Base-by-base conservation (phyloP, 2,329 filamentous ascomycete genomes). In the Microascus cirrosus region DNA sequence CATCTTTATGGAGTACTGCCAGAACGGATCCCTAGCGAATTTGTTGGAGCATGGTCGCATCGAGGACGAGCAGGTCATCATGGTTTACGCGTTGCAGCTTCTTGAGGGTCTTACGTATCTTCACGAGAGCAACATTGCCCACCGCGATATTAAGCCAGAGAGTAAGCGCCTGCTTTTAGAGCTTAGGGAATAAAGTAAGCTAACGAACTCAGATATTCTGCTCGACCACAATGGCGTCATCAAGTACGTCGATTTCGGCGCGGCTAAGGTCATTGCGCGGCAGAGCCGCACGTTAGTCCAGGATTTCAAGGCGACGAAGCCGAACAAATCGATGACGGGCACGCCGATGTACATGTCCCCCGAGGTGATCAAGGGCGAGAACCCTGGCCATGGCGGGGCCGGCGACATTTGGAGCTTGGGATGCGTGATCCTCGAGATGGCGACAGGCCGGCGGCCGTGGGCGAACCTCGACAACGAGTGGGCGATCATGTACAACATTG, bases 311-410 rank as follows among this genome's bases (percentile, higher is more conserved):
- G 79, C 81, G 42, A 75, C 79, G 32, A 78, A 82, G 65, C 81
- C 86, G 54, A 92, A 92, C 69, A 88, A 91, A 68, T 94, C 89
- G 39, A 96, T 97, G 86, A 96, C 92, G 22, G 45, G 94, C 64
- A 99, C 94, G 12, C 94, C 94, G 2, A 99, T 99, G 94, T 99
- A 99, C 78, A 99, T 99, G 94, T 97, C 94, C 7, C 94, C 94
- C 5, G 94, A 99, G 76, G 90, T 96, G 48, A 97, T 99, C 76
- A 95, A 92, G 67, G 94, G 94, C 59, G 87, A 92, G 63, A 85
- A 85, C 68, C 77, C 85, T 13, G 45, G 89, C 58, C 87, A 89
- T 63, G 86, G 91, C 59, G 93, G 92, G 45, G 86, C 92, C 2
- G 90, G 95, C 52, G 93, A 99, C 68, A 86, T 97, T 61, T 99